phyloP scores from a whole-genome alignment of 1,284 basidiomycete species.

The Peniophora sp. region DNA sequence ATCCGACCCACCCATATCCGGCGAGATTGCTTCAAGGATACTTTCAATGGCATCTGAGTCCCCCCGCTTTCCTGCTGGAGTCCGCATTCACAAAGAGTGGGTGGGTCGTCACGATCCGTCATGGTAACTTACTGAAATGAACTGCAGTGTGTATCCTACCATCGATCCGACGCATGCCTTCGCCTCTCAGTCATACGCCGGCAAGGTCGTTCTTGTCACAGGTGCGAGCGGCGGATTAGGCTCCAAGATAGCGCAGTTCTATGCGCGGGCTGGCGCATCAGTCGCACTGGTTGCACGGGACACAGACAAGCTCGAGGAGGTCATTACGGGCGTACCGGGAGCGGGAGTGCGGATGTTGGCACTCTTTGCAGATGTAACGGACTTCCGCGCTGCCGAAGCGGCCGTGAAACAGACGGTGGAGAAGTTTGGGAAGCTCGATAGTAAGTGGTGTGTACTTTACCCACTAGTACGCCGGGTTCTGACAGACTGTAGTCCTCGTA shows the following conservation, averaged over 20 bases:
- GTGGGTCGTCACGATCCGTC: too few species aligned
- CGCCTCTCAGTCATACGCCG: not conserved
- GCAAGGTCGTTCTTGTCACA: constrained; percentile 1
- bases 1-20: too few species aligned
- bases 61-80: too few species aligned
- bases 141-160: not conserved
- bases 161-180: not conserved
- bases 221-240: not conserved
- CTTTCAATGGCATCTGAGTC: too few species aligned
- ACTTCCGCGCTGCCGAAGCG: not conserved
- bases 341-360: too few species aligned
- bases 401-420: not conserved
- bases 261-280: not conserved
- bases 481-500: not conserved
- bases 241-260: not conserved
- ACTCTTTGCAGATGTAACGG: too few species aligned
- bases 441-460: too few species aligned
- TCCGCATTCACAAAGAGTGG: too few species aligned
- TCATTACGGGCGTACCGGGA: not conserved
- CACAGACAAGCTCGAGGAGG: not conserved
- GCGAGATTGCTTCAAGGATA: too few species aligned
- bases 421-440: not conserved
- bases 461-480: too few species aligned
- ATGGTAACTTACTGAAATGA: not conserved
- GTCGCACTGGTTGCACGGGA: not conserved